Conservation (phyloP, 192 early-diverging fungal species). For the Podila verticillata region DNA sequence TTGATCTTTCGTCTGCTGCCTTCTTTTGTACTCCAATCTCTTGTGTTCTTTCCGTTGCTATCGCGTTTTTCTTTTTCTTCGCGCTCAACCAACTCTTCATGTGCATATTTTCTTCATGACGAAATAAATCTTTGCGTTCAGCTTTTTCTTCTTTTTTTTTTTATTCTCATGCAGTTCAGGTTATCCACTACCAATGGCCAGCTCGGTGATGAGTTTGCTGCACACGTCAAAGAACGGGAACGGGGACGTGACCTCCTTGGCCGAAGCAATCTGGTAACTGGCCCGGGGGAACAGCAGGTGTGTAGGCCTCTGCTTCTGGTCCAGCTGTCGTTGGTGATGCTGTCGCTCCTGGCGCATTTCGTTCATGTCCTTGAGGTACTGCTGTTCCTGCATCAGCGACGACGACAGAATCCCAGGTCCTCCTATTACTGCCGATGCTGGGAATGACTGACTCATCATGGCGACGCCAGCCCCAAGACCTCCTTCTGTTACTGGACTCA, state of each 20-base stretch:
- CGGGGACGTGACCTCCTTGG: slow-evolving; percentile 63
- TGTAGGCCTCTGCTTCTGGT: slow-evolving; percentile 46
- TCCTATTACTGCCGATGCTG: background rate
- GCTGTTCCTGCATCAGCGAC: slow-evolving; percentile 39
- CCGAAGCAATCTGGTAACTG: slow-evolving; percentile 34
- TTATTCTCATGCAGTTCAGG: slow-evolving; percentile 5
- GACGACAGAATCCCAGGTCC: slow-evolving; percentile 37
- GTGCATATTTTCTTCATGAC: too few relatives aligned
- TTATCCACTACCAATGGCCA: slow-evolving; percentile 76
- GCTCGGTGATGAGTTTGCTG: slow-evolving; percentile 91
- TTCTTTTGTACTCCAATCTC: too few relatives aligned
- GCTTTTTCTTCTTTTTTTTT: background rate
- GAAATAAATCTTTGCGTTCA: too few relatives aligned
- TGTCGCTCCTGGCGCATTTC: slow-evolving; percentile 33
- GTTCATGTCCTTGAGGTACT: slow-evolving; percentile 39
- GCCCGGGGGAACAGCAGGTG: slow-evolving; percentile 50
- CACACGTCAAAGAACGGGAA: slow-evolving; percentile 98
- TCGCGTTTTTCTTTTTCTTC: too few relatives aligned
- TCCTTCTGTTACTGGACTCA: background rate
- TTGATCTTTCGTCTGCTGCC: too few relatives aligned
- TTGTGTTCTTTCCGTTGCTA: too few relatives aligned
- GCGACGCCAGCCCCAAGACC: background rate
- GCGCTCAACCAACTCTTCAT: too few relatives aligned
- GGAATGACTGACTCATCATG: background rate
- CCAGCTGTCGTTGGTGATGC: slow-evolving; percentile 40